Evolutionary conservation across 2,329 filamentous ascomycete genomes (phyloP), one percentile per base, ranked within the genome.

Genomic region (Whalleya microplaca): DNA sequence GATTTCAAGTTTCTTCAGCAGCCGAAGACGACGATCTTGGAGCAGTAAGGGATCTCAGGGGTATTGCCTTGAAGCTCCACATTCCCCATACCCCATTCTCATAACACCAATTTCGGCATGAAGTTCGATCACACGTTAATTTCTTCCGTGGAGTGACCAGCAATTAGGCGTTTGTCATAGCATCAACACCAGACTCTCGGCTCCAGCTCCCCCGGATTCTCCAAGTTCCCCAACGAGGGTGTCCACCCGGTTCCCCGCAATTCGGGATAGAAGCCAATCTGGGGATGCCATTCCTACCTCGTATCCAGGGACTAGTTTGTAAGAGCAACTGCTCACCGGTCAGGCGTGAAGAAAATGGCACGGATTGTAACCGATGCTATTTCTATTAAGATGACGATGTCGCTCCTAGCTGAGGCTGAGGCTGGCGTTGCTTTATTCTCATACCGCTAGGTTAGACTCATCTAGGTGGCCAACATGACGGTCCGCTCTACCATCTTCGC

Each of bases 201-300:
- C 18, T 2, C 40, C 21, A 62, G 40, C 50, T 59, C 55, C 53
- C 56, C 61, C 58, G 61, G 56, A 59, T 27, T 58, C 49, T 41
- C 58, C 53, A 53, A 41, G 42, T 40, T 48, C 45, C 47, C 53
- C 51, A 53, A 55, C 41, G 32, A 16, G 14, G 32, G 32, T 37
- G 32, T 37, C 32, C 32, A 46, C 53, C 56, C 48, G 44, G 52
- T 62, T 58, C 59, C 56, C 59, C 59, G 52, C 55, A 59, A 48
- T 52, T 19, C 21, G 29, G 12, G 20, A 46, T 27, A 43, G 9
- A n/a, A 42, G 44, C 48, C 29, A 6, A 41, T 48, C 55, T 55
- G 53, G 42, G 58, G 40, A 50, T 51, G 41, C 48, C 45, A 56
- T 60, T 62, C 44, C 52, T 58, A 62, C 60, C 52, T 55, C 55